Evolutionary conservation across 441 rosid genomes (phyloP).

Genomic region (Heliophila coronopifolia): DNA sequence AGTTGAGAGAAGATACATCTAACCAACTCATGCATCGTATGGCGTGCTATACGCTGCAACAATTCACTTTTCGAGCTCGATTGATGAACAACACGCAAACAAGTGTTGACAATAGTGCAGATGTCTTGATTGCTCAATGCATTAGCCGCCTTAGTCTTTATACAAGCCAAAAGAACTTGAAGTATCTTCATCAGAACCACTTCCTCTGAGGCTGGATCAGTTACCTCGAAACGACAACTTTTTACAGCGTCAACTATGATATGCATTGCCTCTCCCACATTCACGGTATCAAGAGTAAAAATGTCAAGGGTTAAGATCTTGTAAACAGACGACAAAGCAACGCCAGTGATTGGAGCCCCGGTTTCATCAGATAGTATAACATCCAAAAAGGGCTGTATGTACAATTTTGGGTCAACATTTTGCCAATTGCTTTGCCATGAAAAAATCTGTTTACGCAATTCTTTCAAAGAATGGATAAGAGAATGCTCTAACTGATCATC

Average conservation of each 20-base stretch:
- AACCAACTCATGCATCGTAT: slow-evolving; percentile 86
- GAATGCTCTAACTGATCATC: slow-evolving; percentile 93
- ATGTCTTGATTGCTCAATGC: slow-evolving; percentile 78
- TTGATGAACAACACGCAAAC: slow-evolving; percentile 91
- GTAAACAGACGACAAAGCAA: slow-evolving; percentile 87
- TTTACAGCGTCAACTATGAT: slow-evolving; percentile 80
- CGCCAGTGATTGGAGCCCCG: slow-evolving; percentile 92
- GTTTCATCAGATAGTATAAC: slow-evolving; percentile 89
- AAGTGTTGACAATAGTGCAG: slow-evolving; percentile 77
- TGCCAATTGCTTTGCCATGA: slow-evolving; percentile 74
- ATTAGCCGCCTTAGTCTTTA: slow-evolving; percentile 82
- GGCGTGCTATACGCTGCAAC: slow-evolving; percentile 89
- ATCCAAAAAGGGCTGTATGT: slow-evolving; percentile 85
- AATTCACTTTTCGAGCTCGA: slow-evolving; percentile 83
- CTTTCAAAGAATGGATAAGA: slow-evolving; percentile 80
- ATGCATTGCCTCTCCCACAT: slow-evolving; percentile 79
- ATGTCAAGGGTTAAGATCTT: slow-evolving; percentile 76
- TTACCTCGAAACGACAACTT: slow-evolving; percentile 89
- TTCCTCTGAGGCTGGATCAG: slow-evolving; percentile 95
- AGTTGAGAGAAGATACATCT: slow-evolving; percentile 85
- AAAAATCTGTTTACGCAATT: slow-evolving; percentile 71
- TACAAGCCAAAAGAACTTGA: slow-evolving; percentile 89
- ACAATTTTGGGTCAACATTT: slow-evolving; percentile 53
- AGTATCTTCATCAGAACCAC: slow-evolving; percentile 96
- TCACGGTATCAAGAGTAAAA: slow-evolving; percentile 60